phyloP scores from a whole-genome alignment of 257 asterid species.

The Solanum gandarillasii region DNA sequence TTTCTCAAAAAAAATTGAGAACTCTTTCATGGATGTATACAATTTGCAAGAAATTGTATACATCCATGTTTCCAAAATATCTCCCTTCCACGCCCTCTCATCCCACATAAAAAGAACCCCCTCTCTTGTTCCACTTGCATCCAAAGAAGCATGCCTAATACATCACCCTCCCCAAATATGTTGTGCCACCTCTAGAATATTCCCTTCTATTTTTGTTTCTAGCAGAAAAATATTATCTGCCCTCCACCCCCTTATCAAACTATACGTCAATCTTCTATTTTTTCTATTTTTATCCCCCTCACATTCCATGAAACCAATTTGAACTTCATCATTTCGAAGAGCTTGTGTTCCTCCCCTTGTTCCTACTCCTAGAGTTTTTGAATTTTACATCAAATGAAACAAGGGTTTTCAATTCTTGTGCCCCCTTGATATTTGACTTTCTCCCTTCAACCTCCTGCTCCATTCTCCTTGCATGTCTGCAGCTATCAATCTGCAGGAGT shows the following conservation, averaged over 20 bases:
- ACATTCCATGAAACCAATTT: not conserved
- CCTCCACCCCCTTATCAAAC: not conserved
- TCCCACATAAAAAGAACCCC: not conserved
- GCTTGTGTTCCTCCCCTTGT: not conserved
- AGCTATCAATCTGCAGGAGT: not conserved
- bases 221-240: not conserved
- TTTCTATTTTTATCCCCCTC: not conserved
- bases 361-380: not conserved
- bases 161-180: not conserved
- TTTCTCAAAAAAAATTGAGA: no score
- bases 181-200: not conserved
- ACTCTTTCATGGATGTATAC: no score
- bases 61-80: not conserved
- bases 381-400: not conserved
- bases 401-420: not conserved
- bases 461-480: not conserved
- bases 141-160: not conserved
- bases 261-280: not conserved
- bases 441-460: not conserved
- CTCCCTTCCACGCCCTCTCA: not conserved
- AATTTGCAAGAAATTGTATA: not conserved
- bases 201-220: not conserved
- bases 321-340: not conserved
- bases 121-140: not conserved
- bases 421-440: not conserved